phyloP scores from a whole-genome alignment of 2,329 filamentous ascomycete species.

The Phoma herbarum region DNA sequence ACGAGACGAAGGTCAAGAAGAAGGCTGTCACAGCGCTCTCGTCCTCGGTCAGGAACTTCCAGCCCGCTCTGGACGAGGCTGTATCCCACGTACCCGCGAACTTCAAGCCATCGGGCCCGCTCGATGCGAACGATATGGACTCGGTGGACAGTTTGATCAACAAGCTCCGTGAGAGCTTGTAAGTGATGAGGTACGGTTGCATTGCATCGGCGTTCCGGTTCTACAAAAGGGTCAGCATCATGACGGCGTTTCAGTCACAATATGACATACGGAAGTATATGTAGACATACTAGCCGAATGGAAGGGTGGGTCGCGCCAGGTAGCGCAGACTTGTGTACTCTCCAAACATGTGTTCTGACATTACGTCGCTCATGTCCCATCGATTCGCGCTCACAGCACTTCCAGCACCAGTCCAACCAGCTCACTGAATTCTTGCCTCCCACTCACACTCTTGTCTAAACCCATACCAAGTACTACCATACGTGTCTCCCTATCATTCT shows the following conservation, averaged over 20 bases:
- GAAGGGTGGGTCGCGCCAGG: neutral
- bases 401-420: conserved; percentile 55
- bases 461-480: conserved; percentile 68
- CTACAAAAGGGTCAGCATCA: conserved; percentile 34
- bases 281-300: conserved; percentile 11
- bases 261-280: conserved; percentile 4
- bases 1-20: conserved; percentile 72
- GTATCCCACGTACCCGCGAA: conserved; percentile 73
- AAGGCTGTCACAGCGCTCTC: conserved; percentile 93
- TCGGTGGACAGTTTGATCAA: conserved; percentile 79
- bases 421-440: conserved; percentile 54
- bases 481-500: conserved; percentile 69
- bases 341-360: neutral
- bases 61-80: conserved; percentile 72
- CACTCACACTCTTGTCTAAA: conserved; percentile 62
- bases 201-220: conserved; percentile 38
- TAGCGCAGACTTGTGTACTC: neutral
- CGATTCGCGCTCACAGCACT: conserved; percentile 36
- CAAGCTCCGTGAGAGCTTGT: conserved; percentile 57
- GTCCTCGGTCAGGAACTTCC: conserved; percentile 86
- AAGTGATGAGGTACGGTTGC: conserved; percentile 18
- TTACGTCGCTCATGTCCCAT: neutral
- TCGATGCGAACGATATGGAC: conserved; percentile 90
- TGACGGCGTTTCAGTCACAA: conserved; percentile 14
- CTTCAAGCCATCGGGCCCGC: conserved; percentile 64